These are phyloP conservation scores for Crithidia thermophila DNA, from an alignment of 208 protist species.

Conservation along the genomic window DNA sequence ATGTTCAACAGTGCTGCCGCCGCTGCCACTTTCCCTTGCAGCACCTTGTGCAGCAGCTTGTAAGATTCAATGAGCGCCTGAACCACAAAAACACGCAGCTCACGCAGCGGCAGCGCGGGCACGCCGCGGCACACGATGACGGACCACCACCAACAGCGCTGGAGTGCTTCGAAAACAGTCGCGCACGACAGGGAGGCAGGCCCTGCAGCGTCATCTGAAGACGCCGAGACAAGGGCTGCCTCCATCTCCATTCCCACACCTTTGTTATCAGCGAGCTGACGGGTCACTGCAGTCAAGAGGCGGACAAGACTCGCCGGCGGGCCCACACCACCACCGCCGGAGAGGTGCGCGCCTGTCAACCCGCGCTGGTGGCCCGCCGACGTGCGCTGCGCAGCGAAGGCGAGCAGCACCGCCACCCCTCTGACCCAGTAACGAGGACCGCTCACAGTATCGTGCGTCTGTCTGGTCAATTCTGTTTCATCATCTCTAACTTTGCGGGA, in stretches of 20 bases:
- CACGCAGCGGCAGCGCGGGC: neutral
- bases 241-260: too few species aligned
- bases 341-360: neutral
- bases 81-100: constrained; percentile 1
- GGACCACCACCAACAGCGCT: constrained; percentile 30
- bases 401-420: constrained; percentile 19
- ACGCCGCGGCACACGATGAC: constrained; percentile 18
- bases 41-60: neutral
- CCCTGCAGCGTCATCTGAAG: neutral
- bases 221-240: too few species aligned
- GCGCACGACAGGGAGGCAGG: neutral
- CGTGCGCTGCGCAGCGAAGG: constrained; percentile 3
- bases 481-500: neutral
- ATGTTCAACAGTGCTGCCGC: neutral
- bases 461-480: too few species aligned
- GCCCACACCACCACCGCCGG: neutral
- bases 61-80: constrained; percentile 5
- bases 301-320: too few species aligned
- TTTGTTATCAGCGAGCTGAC: too few species aligned
- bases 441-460: too few species aligned
- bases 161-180: constrained; percentile 1
- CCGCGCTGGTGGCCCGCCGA: neutral
- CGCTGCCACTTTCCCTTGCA: neutral
- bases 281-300: too few species aligned
- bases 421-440: constrained; percentile 3